Evolutionary conservation across 1,284 basidiomycete genomes (phyloP).

Genomic region (Coriolopsis trogii): DNA sequence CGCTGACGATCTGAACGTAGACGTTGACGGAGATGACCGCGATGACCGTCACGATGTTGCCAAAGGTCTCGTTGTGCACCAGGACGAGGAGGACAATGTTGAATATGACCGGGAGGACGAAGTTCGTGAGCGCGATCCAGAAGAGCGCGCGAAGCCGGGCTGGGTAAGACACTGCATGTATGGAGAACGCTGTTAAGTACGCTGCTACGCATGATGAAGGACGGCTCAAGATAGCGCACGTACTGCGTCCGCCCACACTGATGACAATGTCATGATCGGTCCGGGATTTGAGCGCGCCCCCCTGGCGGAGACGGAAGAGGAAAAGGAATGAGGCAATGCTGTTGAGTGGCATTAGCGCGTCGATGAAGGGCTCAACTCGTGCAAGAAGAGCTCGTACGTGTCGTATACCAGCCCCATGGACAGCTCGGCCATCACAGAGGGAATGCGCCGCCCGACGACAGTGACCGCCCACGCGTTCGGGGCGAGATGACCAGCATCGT

Average conservation of each 20-base stretch:
- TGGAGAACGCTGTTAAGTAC: neutral
- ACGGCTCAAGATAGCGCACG: neutral
- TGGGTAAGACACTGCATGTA: neutral
- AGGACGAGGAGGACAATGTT: conserved; percentile 28
- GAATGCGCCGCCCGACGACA: neutral
- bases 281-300: neutral
- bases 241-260: neutral
- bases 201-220: neutral
- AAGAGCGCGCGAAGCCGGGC: conserved; percentile 23
- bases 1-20: conserved; percentile 23
- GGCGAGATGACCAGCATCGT: conserved; percentile 8
- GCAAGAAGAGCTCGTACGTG: conserved; percentile 11
- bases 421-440: conserved; percentile 27
- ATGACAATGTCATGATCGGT: neutral
- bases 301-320: neutral
- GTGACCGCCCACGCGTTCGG: neutral
- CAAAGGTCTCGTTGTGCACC: conserved; percentile 7
- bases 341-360: neutral
- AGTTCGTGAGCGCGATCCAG: conserved; percentile 35
- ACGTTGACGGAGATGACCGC: conserved; percentile 11
- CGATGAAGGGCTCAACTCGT: neutral
- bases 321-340: neutral
- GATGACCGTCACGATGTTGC: conserved; percentile 15
- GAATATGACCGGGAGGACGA: conserved; percentile 33
- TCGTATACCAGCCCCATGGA: conserved; percentile 31